Percentiles rank a stretch among this genome's conserved stretches.
phyloP scores from a whole-genome alignment of 2,329 filamentous ascomycete species.

The Chaetomiaceae sp. region DNA sequence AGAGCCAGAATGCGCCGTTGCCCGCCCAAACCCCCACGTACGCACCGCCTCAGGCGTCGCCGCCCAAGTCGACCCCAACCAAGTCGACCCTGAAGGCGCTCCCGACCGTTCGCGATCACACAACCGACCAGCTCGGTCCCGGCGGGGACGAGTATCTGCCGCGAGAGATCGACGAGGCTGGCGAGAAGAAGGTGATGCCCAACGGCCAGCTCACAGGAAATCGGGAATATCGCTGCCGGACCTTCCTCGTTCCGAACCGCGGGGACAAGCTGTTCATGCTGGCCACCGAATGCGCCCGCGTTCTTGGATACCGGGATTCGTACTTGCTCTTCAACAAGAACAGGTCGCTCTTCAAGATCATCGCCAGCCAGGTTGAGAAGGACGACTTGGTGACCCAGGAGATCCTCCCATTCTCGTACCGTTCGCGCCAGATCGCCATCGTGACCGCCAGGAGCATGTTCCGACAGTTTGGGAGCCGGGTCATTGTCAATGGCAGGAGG shows the following conservation, averaged over 20 bases:
- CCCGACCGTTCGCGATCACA: slow-evolving; percentile 93
- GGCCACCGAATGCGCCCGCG: slow-evolving; percentile 91
- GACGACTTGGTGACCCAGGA: slow-evolving; percentile 94
- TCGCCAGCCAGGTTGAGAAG: slow-evolving; percentile 91
- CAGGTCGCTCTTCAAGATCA: slow-evolving; percentile 93
- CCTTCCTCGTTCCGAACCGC: slow-evolving; percentile 85
- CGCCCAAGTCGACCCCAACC: slow-evolving; percentile 73
- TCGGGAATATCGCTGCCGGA: slow-evolving; percentile 87
- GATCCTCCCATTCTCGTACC: slow-evolving; percentile 93
- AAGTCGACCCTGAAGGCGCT: slow-evolving; percentile 88
- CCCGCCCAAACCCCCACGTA: slow-evolving; percentile 41
- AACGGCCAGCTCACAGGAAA: slow-evolving; percentile 78
- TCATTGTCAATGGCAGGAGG: slow-evolving; percentile 82
- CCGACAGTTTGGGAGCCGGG: slow-evolving; percentile 90
- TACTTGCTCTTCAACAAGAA: slow-evolving; percentile 99
- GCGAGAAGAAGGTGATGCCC: slow-evolving; percentile 85
- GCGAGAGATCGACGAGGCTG: slow-evolving; percentile 85
- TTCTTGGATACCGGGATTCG: slow-evolving; percentile 92
- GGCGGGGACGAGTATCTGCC: slow-evolving; percentile 93
- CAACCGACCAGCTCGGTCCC: slow-evolving; percentile 85
- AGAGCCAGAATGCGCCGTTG: slow-evolving; percentile 46
- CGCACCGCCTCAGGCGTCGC: slow-evolving; percentile 43
- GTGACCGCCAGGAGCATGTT: slow-evolving; percentile 98
- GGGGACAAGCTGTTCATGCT: slow-evolving; percentile 98
- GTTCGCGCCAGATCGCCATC: slow-evolving; percentile 97